Evolutionary conservation across 2,329 filamentous ascomycete species (phyloP), one percentile per base, ranked within the genome.

Genomic region (Incumbomyces lentus): DNA sequence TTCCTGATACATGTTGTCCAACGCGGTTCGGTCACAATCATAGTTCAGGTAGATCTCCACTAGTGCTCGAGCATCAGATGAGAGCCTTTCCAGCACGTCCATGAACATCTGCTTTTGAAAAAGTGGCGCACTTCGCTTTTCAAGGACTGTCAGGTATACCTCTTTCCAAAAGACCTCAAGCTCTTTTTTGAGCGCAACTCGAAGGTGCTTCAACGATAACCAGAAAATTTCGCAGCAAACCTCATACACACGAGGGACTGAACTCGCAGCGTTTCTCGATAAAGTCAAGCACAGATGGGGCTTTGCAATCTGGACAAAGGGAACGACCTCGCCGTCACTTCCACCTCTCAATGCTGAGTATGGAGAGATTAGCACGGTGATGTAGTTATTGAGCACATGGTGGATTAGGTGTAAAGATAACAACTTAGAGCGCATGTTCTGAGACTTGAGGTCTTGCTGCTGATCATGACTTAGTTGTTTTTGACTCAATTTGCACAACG

Each of bases 11-110:
- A 96, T 92, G 64, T 98, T 98, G 67, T 96, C 90, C 49, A 96
- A 78, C 8, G 81, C 80, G 34, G 87, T 88, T 50, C 90, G 78
- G 60, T 96, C 93, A 67, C 92, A 98, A 63, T 98, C 92, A 61
- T 98, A 98, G 65, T 98, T 98, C 52, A 98, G 76, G 64, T 98
- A 98, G 12, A 89, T 83, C 65, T 98, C 92, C 13, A 98, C 92
- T 40, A 98, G 65, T 0, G 87, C 89, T 54, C 86, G 78, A 1
- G 90, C 86, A 61, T 98, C 92, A 13, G 79, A 81, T 49, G 84
- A 89, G 40, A 98, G 73, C 49, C 90, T 77, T 57, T 86, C 84
- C 44, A 98, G 74, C 19, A 98, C 79, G 50, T 80, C 81, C 64
- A 98, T 78, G 55, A 96, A 92, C 60, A 90, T 88, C 46, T 92